A percentile compares a stretch with the other conserved stretches of the same genome.
Conservation (phyloP, 768 basidiomycete genomes). For the Agrocybe pediades region DNA sequence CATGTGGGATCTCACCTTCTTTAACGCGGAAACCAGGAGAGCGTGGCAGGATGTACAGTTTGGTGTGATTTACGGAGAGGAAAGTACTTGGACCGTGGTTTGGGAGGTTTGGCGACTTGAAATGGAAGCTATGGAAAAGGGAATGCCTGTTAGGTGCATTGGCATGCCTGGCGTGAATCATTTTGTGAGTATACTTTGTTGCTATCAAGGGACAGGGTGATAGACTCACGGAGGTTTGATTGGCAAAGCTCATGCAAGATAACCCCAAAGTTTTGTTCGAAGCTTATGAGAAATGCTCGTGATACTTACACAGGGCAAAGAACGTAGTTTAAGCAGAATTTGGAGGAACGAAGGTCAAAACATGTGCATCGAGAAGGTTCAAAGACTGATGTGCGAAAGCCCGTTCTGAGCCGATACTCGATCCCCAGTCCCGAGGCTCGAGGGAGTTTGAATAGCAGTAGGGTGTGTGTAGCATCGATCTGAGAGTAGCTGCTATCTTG, state of each 20-base stretch:
- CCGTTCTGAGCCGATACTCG: no score
- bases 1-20: conserved; percentile 5
- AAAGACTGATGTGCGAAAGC: no score
- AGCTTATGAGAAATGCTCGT: not conserved
- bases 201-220: not conserved
- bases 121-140: conserved; percentile 9
- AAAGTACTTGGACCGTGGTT: conserved; percentile 7
- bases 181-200: conserved; percentile 10
- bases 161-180: conserved; percentile 18
- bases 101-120: conserved; percentile 18
- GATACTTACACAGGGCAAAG: no score
- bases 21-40: not conserved
- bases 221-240: not conserved
- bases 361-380: no score
- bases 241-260: not conserved
- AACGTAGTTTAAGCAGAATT: no score
- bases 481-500: no score
- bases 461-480: no score
- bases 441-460: no score
- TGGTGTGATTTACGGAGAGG: conserved; percentile 15
- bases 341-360: no score
- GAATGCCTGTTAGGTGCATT: conserved; percentile 8
- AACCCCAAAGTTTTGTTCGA: not conserved
- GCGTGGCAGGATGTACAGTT: conserved; percentile 9
- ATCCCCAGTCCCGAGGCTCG: no score